Percentiles rank a stretch among this genome's conserved stretches.
phyloP scores from a whole-genome alignment of 805 yeast genomes.

The Kodamaea sagamina region DNA sequence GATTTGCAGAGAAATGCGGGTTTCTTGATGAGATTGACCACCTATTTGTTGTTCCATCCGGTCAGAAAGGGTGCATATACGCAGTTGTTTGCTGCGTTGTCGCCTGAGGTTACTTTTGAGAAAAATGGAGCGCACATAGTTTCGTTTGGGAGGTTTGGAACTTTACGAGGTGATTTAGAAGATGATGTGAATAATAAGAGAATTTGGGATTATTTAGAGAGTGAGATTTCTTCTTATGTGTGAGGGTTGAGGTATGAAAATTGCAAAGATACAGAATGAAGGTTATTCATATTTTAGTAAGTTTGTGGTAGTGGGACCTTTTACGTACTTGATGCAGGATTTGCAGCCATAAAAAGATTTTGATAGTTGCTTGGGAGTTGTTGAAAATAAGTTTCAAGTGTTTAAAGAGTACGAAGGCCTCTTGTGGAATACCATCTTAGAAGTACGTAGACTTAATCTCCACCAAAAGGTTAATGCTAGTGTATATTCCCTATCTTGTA shows the following conservation, averaged over 20 bases:
- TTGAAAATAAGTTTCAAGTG: no score
- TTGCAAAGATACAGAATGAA: no score
- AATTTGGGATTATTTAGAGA: constrained; percentile 38
- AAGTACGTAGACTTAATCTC: no score
- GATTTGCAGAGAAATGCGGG: constrained; percentile 34
- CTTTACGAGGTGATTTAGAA: constrained; percentile 36
- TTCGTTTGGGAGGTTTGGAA: constrained; percentile 38
- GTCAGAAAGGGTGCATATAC: constrained; percentile 45
- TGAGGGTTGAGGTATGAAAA: not conserved
- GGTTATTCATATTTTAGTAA: no score
- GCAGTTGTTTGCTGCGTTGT: constrained; percentile 44
- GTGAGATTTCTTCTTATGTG: constrained; percentile 10
- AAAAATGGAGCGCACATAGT: constrained; percentile 38
- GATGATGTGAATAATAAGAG: constrained; percentile 34
- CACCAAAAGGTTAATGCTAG: no score
- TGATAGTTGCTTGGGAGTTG: no score
- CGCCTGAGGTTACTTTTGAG: constrained; percentile 35
- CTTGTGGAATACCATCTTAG: no score
- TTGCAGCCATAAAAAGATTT: not conserved
- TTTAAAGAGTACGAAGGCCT: no score
- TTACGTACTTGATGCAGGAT: not conserved
- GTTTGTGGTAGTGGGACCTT: no score
- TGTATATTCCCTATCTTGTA: no score
- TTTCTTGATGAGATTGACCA: constrained; percentile 4
- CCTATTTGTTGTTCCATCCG: constrained; percentile 17